These are phyloP conservation scores for Naganishia antarctica DNA, from an alignment of 768 basidiomycete species.

Conservation along the genomic window DNA sequence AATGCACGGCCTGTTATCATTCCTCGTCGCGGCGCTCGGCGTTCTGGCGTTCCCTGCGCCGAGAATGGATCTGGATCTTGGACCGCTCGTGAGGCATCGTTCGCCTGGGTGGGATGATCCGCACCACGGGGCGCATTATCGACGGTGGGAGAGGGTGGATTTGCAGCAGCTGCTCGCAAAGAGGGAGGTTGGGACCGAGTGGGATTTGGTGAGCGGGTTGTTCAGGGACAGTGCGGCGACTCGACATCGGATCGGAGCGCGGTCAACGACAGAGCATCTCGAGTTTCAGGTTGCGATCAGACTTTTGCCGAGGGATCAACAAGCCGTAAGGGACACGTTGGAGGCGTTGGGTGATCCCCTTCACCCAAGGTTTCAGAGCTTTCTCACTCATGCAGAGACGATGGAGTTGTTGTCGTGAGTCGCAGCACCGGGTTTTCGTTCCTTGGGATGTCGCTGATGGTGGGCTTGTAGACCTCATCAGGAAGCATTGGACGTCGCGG, in stretches of 20 bases:
- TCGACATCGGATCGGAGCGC: too few relatives aligned
- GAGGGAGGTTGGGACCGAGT: neutral
- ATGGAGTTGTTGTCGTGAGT: constrained; percentile 3
- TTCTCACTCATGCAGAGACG: neutral
- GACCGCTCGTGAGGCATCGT: neutral
- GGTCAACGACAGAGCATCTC: neutral
- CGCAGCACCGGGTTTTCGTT: neutral
- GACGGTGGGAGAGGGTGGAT: neutral
- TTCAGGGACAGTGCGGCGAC: neutral
- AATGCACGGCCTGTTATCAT: neutral
- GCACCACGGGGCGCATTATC: neutral
- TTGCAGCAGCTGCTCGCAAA: neutral
- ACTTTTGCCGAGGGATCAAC: neutral
- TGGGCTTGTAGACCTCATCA: neutral
- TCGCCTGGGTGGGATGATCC: neutral
- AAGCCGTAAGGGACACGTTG: neutral
- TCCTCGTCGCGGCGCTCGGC: neutral
- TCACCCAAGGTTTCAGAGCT: neutral
- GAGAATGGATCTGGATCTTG: neutral
- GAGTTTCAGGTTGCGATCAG: neutral
- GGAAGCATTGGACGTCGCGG: neutral
- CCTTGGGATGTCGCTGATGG: neutral
- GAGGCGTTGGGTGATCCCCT: neutral
- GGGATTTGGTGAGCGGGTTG: neutral
- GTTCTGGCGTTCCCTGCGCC: neutral